A percentile compares a stretch with the other conserved stretches of the same genome.
These are phyloP conservation scores for Olyra latifolia DNA, from an alignment of 176 grass and related monocot species.

Conservation along the genomic window DNA sequence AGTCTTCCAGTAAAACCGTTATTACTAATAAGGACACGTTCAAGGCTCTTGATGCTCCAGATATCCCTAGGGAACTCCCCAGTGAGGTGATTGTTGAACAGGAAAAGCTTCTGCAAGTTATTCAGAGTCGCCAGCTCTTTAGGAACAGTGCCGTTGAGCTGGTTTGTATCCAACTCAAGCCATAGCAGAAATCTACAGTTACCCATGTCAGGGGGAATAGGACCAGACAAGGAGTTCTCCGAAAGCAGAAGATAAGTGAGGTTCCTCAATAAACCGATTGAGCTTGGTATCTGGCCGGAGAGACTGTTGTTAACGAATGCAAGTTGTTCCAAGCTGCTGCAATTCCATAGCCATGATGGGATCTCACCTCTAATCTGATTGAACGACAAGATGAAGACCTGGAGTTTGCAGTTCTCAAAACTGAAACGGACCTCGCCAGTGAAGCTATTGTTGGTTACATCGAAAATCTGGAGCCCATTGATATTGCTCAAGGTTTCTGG, in stretches of 20 bases:
- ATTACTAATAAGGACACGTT: constrained; percentile 37
- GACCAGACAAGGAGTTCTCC: constrained; percentile 64
- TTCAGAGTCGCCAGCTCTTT: constrained; percentile 46
- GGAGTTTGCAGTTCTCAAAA: constrained; percentile 47
- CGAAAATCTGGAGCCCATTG: constrained; percentile 38
- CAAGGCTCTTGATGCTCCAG: constrained; percentile 54
- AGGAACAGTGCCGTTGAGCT: constrained; percentile 52
- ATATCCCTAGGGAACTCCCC: constrained; percentile 67
- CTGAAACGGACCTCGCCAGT: constrained; percentile 51
- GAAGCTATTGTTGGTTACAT: constrained; percentile 48
- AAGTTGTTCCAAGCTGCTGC: constrained; percentile 40
- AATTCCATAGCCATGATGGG: constrained; percentile 50
- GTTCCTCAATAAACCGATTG: constrained; percentile 47
- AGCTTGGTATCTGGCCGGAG: constrained; percentile 55
- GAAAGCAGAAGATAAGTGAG: constrained; percentile 50
- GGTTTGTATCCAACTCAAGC: constrained; percentile 57
- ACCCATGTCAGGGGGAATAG: constrained; percentile 62
- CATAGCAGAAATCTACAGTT: constrained; percentile 28
- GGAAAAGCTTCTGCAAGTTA: constrained; percentile 38
- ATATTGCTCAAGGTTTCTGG: constrained; percentile 43
- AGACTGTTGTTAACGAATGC: constrained; percentile 44
- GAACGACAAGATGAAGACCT: constrained; percentile 45
- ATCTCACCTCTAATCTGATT: constrained; percentile 56
- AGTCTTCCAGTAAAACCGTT: constrained; percentile 55
- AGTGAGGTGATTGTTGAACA: constrained; percentile 42